Percentiles rank a stretch among this genome's conserved stretches.
Evolutionary conservation across 768 basidiomycete species (phyloP).

Genomic region (Tulasnella sp.): DNA sequence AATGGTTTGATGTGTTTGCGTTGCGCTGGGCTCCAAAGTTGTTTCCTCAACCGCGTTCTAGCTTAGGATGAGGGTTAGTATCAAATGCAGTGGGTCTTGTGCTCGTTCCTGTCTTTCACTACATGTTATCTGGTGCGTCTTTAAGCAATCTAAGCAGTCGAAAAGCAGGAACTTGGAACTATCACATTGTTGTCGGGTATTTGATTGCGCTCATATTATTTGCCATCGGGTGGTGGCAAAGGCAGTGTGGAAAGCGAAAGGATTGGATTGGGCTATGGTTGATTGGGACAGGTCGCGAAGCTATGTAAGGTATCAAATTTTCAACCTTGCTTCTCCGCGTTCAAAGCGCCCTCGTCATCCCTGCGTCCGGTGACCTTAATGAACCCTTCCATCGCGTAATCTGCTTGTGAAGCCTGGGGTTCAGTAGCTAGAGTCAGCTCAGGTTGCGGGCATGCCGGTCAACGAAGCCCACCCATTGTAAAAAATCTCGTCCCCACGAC

Average conservation of each 20-base stretch:
- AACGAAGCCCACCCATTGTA: conserved; percentile 60
- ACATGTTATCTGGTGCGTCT: too few relatives aligned
- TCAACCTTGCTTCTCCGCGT: neutral
- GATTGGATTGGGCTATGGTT: neutral
- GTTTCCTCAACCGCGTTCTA: too few relatives aligned
- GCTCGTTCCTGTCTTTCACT: too few relatives aligned
- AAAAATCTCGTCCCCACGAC: conserved; percentile 68
- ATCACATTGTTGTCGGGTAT: too few relatives aligned
- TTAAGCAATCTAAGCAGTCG: too few relatives aligned
- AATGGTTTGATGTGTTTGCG: conserved; percentile 1
- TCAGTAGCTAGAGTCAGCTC: neutral
- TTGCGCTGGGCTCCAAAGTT: too few relatives aligned
- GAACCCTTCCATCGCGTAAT: conserved; percentile 67
- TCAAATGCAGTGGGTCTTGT: too few relatives aligned
- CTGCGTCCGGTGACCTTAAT: conserved; percentile 56
- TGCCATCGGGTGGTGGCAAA: neutral
- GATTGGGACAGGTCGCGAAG: neutral
- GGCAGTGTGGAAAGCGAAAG: neutral
- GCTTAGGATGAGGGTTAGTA: too few relatives aligned
- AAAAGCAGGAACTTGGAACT: too few relatives aligned
- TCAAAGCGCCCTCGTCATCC: conserved; percentile 3
- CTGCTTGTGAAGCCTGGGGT: conserved; percentile 61
- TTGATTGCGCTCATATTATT: too few relatives aligned
- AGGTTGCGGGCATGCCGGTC: neutral
- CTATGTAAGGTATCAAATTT: neutral